Base-by-base conservation (phyloP, 306 rosid genomes). In the Gastrolobium villosum region DNA sequence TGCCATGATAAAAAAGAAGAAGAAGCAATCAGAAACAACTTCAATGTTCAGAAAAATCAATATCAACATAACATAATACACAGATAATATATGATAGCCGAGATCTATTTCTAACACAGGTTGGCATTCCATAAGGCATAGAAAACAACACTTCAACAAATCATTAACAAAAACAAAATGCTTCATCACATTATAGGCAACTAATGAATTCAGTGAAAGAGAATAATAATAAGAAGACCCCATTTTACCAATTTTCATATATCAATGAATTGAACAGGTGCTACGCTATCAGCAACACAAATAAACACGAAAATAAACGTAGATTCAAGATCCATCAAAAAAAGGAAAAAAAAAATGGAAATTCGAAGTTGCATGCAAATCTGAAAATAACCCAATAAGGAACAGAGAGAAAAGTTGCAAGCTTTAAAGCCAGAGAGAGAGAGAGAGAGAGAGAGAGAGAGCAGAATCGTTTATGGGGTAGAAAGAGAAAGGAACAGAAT, bases 271-370 rank as follows among this genome's bases (percentile, higher is more conserved):
- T 5, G 34, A 40, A 10, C 30, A 52, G 36, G 59, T 45, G 56
- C 40, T 32, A 44, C 35, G 9, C 46, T 43, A 60, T 45, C 59
- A 45, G n/a, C 60, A 48, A 67, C 13, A 48, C 55, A 70, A 62
- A 60, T 31, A 69, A n/a, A 65, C 7, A 13, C 37, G 6, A 32
- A 49, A 65, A 70, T 32, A 52, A 52, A 6, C 1, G 8, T 37
- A 72, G 74, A 79, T 80, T 80, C 30, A 48, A 44, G 68, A 73
- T 55, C 8, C 67, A 56, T 36, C 62, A 11, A 32, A 50, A 40
- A 26, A 28, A 20, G 0, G 26, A 20, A 30, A 20, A 60, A 60
- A 56, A 2, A 9, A 68, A 56, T 6, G 57, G 54, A 28, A 64
- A 41, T 32, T 32, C 3, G 14, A 2, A 11, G 62, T 65, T 26